These are phyloP conservation scores for Chloranthus sessilifolius DNA, from an alignment of 164 flowering plant species.

Conservation along the genomic window DNA sequence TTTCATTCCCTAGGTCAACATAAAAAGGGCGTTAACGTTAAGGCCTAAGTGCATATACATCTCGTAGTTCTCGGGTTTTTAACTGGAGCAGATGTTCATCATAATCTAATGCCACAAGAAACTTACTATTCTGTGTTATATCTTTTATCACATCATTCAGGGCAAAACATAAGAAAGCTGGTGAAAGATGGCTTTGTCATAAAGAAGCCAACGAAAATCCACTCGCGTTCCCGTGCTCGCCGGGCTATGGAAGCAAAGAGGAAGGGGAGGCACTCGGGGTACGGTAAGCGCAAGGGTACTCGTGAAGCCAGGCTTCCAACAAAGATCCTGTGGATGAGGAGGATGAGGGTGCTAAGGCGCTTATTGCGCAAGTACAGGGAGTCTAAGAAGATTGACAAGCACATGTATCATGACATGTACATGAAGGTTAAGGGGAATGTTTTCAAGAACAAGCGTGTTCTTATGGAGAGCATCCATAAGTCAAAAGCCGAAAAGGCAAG, in stretches of 20 bases:
- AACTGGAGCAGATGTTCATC: too few species aligned
- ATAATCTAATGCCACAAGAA: too few species aligned
- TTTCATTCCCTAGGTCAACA: too few species aligned
- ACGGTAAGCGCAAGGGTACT: slow-evolving; percentile 35
- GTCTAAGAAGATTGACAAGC: slow-evolving; percentile 25
- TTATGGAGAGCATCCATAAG: slow-evolving; percentile 37
- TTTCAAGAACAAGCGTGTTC: slow-evolving; percentile 30
- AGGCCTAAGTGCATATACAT: too few species aligned
- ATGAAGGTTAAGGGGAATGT: slow-evolving; percentile 34
- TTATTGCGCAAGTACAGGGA: slow-evolving; percentile 29
- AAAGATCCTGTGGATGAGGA: slow-evolving; percentile 34
- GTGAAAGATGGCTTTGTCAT: slow-evolving; percentile 32
- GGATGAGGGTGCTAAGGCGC: slow-evolving; percentile 27
- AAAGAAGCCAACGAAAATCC: slow-evolving; percentile 29
- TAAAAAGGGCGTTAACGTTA: too few species aligned
- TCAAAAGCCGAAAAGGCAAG: slow-evolving; percentile 25
- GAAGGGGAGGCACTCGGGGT: slow-evolving; percentile 31
- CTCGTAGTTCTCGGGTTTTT: too few species aligned
- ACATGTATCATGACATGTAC: slow-evolving; percentile 33
- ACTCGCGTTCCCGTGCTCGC: slow-evolving; percentile 30
- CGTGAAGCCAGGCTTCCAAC: slow-evolving; percentile 33
- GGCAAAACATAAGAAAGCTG: slow-evolving; percentile 32
- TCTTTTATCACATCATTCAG: slow-evolving; percentile 2
- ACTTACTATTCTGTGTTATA: slow-evolving; percentile 6
- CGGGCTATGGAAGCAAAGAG: slow-evolving; percentile 22